Percentiles rank a stretch among this genome's conserved stretches.
phyloP scores from a whole-genome alignment of 2,329 filamentous ascomycete species.

The Fusarium sororula region DNA sequence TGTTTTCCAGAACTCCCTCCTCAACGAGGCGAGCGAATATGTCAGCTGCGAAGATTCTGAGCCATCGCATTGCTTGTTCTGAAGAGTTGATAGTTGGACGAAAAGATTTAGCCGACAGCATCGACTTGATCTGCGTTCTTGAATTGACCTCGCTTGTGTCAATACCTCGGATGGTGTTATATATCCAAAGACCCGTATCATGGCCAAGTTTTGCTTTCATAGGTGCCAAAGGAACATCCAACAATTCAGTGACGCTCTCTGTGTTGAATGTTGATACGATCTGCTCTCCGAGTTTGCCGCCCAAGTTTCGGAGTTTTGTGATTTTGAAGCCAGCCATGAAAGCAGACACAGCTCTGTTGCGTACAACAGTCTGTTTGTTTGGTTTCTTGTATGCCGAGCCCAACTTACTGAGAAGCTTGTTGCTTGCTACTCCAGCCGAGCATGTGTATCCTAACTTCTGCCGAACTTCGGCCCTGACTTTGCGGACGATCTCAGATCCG shows the following conservation, averaged over 20 bases:
- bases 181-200: slow-evolving; percentile 86
- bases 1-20: slow-evolving; percentile 89
- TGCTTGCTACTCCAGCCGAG: slow-evolving; percentile 86
- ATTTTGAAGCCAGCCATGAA: slow-evolving; percentile 91
- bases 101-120: slow-evolving; percentile 97
- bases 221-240: slow-evolving; percentile 76
- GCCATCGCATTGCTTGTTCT: slow-evolving; percentile 84
- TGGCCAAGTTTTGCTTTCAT: slow-evolving; percentile 82
- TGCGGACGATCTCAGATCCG: slow-evolving; percentile 87
- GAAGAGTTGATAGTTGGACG: slow-evolving; percentile 80
- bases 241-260: slow-evolving; percentile 79
- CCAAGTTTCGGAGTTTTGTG: slow-evolving; percentile 93
- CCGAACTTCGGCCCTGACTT: slow-evolving; percentile 74
- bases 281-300: slow-evolving; percentile 92
- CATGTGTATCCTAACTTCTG: slow-evolving; percentile 85
- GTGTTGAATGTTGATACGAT: slow-evolving; percentile 83
- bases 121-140: slow-evolving; percentile 93
- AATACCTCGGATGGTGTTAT: slow-evolving; percentile 84
- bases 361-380: slow-evolving; percentile 92
- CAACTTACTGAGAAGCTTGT: slow-evolving; percentile 96
- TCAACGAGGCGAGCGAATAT: slow-evolving; percentile 91
- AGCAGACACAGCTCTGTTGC: slow-evolving; percentile 80
- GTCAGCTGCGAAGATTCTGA: slow-evolving; percentile 90
- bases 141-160: slow-evolving; percentile 90
- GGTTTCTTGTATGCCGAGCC: slow-evolving; percentile 93